Evolutionary conservation across 2,329 filamentous ascomycete species (phyloP).

Genomic region (Trichoderma hamatum): DNA sequence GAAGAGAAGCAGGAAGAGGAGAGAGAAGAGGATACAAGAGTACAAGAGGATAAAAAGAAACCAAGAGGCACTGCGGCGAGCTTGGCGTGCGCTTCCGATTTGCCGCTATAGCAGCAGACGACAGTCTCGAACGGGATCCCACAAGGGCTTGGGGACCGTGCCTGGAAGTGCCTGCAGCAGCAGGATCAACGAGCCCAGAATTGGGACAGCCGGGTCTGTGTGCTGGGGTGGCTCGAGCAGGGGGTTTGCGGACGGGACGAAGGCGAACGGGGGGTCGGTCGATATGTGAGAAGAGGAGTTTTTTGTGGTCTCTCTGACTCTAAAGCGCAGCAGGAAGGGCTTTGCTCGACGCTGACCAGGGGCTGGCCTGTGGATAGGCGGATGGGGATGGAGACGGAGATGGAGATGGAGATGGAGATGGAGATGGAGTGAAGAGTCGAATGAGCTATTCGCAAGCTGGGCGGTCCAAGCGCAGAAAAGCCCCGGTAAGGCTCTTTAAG

Average conservation of each 20-base stretch:
- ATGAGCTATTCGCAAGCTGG: neutral
- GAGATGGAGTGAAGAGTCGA: constrained; percentile 3
- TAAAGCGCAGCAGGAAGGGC: constrained; percentile 19
- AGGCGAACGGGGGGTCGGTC: constrained; percentile 13
- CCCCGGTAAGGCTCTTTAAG: neutral
- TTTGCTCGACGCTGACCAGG: constrained; percentile 21
- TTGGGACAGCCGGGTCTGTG: constrained; percentile 14
- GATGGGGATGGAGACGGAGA: constrained; percentile 6
- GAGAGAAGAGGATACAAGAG: constrained; percentile 3
- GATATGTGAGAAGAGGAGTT: constrained; percentile 2
- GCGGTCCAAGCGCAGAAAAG: constrained; percentile 10
- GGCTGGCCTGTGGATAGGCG: neutral
- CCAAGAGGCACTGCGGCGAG: neutral
- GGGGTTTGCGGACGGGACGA: constrained; percentile 13
- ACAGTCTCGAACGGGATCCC: constrained; percentile 25
- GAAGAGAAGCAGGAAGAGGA: neutral
- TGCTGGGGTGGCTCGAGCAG: constrained; percentile 20
- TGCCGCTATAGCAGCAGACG: constrained; percentile 10
- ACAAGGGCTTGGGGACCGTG: constrained; percentile 23
- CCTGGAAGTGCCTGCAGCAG: constrained; percentile 27
- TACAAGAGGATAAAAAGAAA: constrained; percentile 8
- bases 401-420: constrained; percentile 15
- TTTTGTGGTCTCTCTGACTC: neutral
- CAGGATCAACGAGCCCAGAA: constrained; percentile 20
- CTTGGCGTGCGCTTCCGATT: constrained; percentile 23